phyloP scores from a whole-genome alignment of 2,329 filamentous ascomycete species.

The Trichoderma citrinoviride region DNA sequence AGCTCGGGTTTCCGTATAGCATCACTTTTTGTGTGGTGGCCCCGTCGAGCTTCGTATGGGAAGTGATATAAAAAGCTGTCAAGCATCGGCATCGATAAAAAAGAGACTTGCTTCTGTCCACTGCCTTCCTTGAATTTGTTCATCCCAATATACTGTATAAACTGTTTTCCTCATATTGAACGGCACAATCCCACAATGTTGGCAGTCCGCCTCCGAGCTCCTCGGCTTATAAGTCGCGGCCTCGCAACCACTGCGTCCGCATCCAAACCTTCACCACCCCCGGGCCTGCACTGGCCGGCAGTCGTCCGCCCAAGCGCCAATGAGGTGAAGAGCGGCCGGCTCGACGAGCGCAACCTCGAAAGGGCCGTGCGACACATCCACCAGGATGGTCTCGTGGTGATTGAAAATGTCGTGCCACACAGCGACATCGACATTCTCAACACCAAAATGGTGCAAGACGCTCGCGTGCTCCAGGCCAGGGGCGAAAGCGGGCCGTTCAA shows the following conservation, averaged over 20 bases:
- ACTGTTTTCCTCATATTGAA: not conserved
- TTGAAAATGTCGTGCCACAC: slow-evolving; percentile 52
- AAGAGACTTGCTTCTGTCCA: not conserved
- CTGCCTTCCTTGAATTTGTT: not conserved
- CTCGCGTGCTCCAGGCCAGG: slow-evolving; percentile 47
- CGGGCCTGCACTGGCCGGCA: slow-evolving; percentile 1
- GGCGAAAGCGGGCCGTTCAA: slow-evolving; percentile 59
- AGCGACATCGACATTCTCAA: slow-evolving; percentile 55
- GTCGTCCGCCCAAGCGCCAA: slow-evolving; percentile 38
- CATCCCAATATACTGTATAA: not conserved
- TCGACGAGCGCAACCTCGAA: slow-evolving; percentile 53
- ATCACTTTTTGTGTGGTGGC: not conserved
- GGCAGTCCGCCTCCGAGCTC: slow-evolving; percentile 10
- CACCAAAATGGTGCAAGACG: slow-evolving; percentile 58
- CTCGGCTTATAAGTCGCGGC: slow-evolving; percentile 3
- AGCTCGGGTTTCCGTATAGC: slow-evolving; percentile 32
- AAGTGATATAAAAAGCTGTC: not conserved
- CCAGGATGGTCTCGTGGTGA: slow-evolving; percentile 54
- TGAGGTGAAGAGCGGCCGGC: slow-evolving; percentile 40
- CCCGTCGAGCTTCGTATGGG: not conserved
- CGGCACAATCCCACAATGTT: not conserved
- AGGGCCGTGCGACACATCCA: slow-evolving; percentile 51
- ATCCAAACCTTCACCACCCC: not conserved
- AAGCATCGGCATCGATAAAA: not conserved
- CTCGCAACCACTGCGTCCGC: slow-evolving; percentile 9